Evolutionary conservation across 31 red algal species (phyloP).

Genomic region (Asparagopsis taxiformis): DNA sequence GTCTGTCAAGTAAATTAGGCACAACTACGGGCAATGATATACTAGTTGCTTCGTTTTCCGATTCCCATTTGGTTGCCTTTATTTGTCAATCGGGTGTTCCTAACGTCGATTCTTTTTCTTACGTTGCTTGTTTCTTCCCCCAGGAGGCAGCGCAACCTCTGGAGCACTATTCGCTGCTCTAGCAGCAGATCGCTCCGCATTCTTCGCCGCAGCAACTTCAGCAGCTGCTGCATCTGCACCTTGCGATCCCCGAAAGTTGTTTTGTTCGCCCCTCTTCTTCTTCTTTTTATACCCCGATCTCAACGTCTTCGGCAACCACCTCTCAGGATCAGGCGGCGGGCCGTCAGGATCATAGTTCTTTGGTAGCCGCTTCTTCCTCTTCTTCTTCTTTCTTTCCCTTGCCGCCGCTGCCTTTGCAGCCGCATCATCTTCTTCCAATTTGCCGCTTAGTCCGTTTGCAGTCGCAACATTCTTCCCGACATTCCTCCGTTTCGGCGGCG

Average conservation of each 20-base stretch:
- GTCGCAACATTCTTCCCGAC: background rate
- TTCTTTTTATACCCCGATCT: conserved; percentile 70
- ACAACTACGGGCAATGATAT: no score
- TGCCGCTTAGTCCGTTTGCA: background rate
- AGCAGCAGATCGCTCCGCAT: conserved; percentile 26
- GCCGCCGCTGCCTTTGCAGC: conserved; percentile 4
- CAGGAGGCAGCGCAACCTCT: conserved; percentile 11
- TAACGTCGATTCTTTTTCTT: conserved; percentile 48
- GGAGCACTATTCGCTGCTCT: conserved; percentile 27
- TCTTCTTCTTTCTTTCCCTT: conserved; percentile 43
- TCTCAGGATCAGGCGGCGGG: conserved; percentile 82
- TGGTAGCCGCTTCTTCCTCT: conserved; percentile 70
- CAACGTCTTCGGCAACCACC: conserved; percentile 73
- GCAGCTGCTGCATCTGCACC: conserved; percentile 74
- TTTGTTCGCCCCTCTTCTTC: conserved; percentile 30
- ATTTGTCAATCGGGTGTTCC: no score
- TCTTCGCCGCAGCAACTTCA: conserved; percentile 46
- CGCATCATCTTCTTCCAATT: conserved; percentile 2
- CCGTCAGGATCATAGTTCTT: conserved; percentile 63
- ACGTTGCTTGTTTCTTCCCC: conserved; percentile 6
- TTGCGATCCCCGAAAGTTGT: conserved; percentile 58
- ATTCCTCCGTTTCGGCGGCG: conserved; percentile 48
- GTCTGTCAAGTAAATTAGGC: no score
- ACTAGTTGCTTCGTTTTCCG: no score
- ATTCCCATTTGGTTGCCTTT: no score